Percentiles rank a stretch among this genome's conserved stretches.
Evolutionary conservation across 2,329 filamentous ascomycete species (phyloP).

Genomic region (Penicillium psychrosexuale): DNA sequence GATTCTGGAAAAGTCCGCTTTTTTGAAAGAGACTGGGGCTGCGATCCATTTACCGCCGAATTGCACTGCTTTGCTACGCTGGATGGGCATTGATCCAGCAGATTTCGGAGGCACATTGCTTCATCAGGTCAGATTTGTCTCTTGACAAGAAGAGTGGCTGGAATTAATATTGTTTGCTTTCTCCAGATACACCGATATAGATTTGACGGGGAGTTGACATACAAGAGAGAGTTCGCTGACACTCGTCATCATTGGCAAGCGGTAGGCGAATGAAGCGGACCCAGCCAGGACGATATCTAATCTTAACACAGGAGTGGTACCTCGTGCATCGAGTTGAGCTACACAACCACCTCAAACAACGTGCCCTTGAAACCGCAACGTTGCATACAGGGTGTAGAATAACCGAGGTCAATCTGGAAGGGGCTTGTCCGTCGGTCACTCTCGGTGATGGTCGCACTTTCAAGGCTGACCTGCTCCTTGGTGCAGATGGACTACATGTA

Average conservation of each 20-base stretch:
- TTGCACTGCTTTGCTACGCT: conserved; percentile 25
- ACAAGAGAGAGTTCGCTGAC: conserved; percentile 14
- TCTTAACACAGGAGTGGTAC: conserved; percentile 25
- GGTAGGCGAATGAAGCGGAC: conserved; percentile 7
- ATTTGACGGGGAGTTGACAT: conserved; percentile 15
- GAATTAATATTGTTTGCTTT: not conserved
- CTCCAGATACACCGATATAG: conserved; percentile 22
- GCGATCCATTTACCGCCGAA: conserved; percentile 29
- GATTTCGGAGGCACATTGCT: conserved; percentile 26
- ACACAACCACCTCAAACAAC: conserved; percentile 36
- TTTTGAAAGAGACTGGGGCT: conserved; percentile 26
- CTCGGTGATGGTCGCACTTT: conserved; percentile 23
- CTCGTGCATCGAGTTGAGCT: conserved; percentile 45
- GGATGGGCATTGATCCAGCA: conserved; percentile 23
- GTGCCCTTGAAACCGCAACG: conserved; percentile 27
- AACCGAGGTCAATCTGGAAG: conserved; percentile 13
- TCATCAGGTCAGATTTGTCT: conserved; percentile 14
- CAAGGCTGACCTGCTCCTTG: conserved; percentile 22
- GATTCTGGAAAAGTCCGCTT: conserved; percentile 30
- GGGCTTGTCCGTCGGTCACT: conserved; percentile 13
- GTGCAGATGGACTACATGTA: conserved; percentile 29
- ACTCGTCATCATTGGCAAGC: conserved; percentile 25
- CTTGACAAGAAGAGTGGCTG: not conserved
- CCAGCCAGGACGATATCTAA: not conserved
- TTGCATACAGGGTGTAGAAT: conserved; percentile 25